A percentile compares a stretch with the other conserved stretches of the same genome.
These are phyloP conservation scores for Didymella keratinophila DNA, from an alignment of 2,329 filamentous ascomycete species.

Conservation along the genomic window DNA sequence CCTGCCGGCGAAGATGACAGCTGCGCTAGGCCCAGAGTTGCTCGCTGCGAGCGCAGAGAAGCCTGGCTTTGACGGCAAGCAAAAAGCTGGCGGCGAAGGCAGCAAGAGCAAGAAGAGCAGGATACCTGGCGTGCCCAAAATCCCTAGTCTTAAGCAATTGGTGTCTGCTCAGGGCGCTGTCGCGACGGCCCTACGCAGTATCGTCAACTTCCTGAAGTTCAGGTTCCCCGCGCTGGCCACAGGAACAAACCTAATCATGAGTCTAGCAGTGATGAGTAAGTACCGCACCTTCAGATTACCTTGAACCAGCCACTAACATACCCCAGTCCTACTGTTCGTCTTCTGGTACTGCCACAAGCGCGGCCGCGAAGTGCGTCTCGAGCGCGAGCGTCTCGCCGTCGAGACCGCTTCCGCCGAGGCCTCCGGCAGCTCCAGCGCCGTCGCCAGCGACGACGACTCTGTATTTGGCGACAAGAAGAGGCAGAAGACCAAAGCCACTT, in stretches of 20 bases:
- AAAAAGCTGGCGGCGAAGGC: slow-evolving; percentile 23
- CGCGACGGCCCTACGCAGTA: slow-evolving; percentile 84
- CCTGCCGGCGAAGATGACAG: slow-evolving; percentile 82
- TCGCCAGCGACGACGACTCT: slow-evolving; percentile 39
- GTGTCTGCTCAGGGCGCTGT: slow-evolving; percentile 88
- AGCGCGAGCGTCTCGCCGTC: slow-evolving; percentile 60
- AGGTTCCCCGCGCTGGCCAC: slow-evolving; percentile 86
- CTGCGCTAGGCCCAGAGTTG: slow-evolving; percentile 79
- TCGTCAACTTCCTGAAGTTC: slow-evolving; percentile 85
- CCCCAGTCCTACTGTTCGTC: slow-evolving; percentile 80
- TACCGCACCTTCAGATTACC: slow-evolving; percentile 26
- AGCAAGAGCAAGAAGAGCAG: slow-evolving; percentile 62
- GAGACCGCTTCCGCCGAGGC: slow-evolving; percentile 42
- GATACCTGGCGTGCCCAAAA: slow-evolving; percentile 59
- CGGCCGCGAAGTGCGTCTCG: slow-evolving; percentile 82
- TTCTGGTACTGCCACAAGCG: slow-evolving; percentile 99
- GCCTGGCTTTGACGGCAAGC: slow-evolving; percentile 55
- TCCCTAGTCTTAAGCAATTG: slow-evolving; percentile 78
- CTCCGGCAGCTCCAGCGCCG: slow-evolving; percentile 42
- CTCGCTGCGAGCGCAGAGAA: slow-evolving; percentile 80
- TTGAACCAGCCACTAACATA: neutral
- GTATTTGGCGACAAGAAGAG: slow-evolving; percentile 39
- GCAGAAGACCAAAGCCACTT: slow-evolving; percentile 13
- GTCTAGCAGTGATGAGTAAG: slow-evolving; percentile 85
- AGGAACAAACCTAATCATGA: slow-evolving; percentile 91